Evolutionary conservation across 192 early-diverging fungal species (phyloP), one percentile per base, ranked within the genome.

Genomic region (Coemansia sp.): DNA sequence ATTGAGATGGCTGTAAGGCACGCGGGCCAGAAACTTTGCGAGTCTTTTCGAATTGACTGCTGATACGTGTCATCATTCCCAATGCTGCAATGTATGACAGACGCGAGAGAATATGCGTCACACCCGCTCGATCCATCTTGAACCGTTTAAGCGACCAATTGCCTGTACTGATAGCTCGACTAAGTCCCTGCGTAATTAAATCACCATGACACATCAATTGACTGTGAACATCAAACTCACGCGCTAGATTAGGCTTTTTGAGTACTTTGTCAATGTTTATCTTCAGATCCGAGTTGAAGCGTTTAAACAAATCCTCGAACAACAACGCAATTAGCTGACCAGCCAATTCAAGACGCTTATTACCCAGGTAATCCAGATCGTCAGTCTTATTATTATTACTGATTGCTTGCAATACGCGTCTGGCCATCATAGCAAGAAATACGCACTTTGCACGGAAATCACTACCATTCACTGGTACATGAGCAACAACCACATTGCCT

Each of bases 141-240:
- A 99, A 99, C 71, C 97, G 95, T 81, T 96, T 96, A 56, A 99
- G 85, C 54, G 87, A 90, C 97, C 97, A 99, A 71, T 99, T 99
- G 24, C 97, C 97, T 6, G 97, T 93, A 3, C 93, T 94, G 59
- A 99, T 99, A 54, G 94, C 88, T 4, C 94, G 83, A 27, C 92
- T 90, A 41, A 99, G 88, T 3, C 94, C 94, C 49, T 92, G 88
- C 0, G 95, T 96, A 73, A 99, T 97, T 56, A 87, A 74, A 66
- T 91, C 89, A 60, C 88, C 85, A 55, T 90, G 90, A 60, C 87
- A 80, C 53, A 83, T 70, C 7, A 92, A 59, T 56, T 90, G 87
- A 60, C 84, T 88, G 71, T 90, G 87, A 6, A 92, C 92, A 73
- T 98, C 96, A 72, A 94, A 95, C 64, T 90, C 90, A 27, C 87